Percentiles rank a stretch among this genome's conserved stretches.
phyloP scores from a whole-genome alignment of 129 eudicot species.

The Flaveria ramosissima region DNA sequence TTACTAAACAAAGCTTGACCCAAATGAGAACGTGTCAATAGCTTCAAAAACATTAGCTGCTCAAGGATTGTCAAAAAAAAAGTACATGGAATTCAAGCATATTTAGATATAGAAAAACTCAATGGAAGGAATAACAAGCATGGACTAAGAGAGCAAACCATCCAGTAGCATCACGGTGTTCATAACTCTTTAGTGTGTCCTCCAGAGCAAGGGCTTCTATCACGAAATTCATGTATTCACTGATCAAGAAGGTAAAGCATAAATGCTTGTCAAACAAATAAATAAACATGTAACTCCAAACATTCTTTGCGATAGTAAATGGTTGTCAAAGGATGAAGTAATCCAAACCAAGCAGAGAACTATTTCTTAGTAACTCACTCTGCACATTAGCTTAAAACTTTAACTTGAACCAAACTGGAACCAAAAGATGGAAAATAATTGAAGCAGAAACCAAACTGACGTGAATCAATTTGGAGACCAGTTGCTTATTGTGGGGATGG shows the following conservation, averaged over 20 bases:
- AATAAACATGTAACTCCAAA: constrained; percentile 1
- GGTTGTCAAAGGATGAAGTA: constrained; percentile 28
- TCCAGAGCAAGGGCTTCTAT: constrained; percentile 87
- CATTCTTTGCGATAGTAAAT: constrained; percentile 8
- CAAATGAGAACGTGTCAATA: not conserved
- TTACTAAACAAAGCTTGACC: not conserved
- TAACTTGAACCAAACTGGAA: not conserved
- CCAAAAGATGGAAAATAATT: not conserved
- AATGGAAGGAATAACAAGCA: constrained; percentile 35
- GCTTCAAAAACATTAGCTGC: not conserved
- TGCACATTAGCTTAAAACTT: not conserved
- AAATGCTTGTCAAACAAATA: constrained; percentile 17
- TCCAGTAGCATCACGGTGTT: constrained; percentile 64
- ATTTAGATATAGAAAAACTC: constrained; percentile 25
- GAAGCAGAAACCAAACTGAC: not conserved
- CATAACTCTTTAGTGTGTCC: constrained; percentile 83
- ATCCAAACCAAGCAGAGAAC: constrained; percentile 41
- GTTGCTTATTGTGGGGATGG: not conserved
- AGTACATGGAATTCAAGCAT: not conserved
- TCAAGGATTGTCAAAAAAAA: not conserved
- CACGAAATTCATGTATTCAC: constrained; percentile 82
- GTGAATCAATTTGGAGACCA: not conserved
- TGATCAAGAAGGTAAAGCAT: constrained; percentile 41
- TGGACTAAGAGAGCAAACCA: constrained; percentile 62
- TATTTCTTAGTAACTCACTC: not conserved